Percentiles rank a stretch among this genome's conserved stretches.
phyloP scores from a whole-genome alignment of 1,284 basidiomycete genomes.

The Mycena sp. region DNA sequence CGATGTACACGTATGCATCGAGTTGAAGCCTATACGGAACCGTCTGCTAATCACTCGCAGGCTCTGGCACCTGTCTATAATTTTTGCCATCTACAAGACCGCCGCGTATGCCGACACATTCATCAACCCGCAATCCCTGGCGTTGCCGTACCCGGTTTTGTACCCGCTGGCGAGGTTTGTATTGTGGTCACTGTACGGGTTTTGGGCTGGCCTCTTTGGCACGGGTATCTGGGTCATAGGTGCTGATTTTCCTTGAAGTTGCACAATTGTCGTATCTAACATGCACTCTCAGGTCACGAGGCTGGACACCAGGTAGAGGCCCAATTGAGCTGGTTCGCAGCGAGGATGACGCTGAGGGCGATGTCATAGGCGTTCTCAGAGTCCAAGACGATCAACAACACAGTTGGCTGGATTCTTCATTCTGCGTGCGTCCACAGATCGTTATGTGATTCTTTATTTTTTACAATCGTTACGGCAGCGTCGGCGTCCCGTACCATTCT shows the following conservation, averaged over 20 bases:
- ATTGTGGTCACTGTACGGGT: slow-evolving; percentile 86
- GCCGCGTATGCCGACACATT: slow-evolving; percentile 75
- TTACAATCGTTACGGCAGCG: slow-evolving; percentile 51
- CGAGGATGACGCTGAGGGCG: too few relatives aligned
- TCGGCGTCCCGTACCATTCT: slow-evolving; percentile 97
- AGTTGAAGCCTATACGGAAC: too few relatives aligned
- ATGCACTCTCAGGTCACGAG: slow-evolving; percentile 18
- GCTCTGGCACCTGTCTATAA: slow-evolving; percentile 79
- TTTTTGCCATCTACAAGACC: slow-evolving; percentile 76
- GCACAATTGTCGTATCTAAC: background rate
- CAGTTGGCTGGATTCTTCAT: slow-evolving; percentile 94
- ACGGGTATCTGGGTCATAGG: slow-evolving; percentile 90
- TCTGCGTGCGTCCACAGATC: slow-evolving; percentile 69
- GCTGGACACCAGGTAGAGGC: slow-evolving; percentile 22
- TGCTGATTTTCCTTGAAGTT: background rate
- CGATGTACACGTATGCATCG: slow-evolving; percentile 77
- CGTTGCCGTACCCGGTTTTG: slow-evolving; percentile 41
- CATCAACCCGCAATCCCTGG: slow-evolving; percentile 45
- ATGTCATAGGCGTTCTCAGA: slow-evolving; percentile 97
- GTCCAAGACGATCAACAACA: slow-evolving; percentile 93
- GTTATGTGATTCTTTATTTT: slow-evolving; percentile 27
- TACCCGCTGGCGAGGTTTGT: slow-evolving; percentile 73
- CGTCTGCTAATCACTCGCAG: slow-evolving; percentile 47
- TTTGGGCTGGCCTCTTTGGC: slow-evolving; percentile 87
- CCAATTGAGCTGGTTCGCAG: slow-evolving; percentile 85